These are phyloP conservation scores for Liriodendron chinense DNA, from an alignment of 164 flowering plant species.

Conservation along the genomic window DNA sequence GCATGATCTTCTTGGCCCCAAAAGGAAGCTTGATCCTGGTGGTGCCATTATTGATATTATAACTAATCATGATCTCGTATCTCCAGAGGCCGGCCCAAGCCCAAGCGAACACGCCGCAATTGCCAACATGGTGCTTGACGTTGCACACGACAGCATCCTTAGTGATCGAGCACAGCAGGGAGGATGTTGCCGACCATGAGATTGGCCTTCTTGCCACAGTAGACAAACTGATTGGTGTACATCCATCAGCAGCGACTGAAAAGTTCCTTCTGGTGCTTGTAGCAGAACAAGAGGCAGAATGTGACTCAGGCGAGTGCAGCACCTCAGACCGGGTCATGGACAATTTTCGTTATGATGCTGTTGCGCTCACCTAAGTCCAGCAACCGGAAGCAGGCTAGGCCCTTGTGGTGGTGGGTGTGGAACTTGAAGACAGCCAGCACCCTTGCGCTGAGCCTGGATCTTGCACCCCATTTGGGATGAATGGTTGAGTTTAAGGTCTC, in stretches of 20 bases:
- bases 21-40: too few relatives aligned
- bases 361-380: conserved; percentile 60
- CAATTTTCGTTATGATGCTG: conserved; percentile 42
- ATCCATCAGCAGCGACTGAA: conserved; percentile 60
- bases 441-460: conserved; percentile 15
- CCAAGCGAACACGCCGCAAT: conserved; percentile 50
- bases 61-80: conserved; percentile 45
- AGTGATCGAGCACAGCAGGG: conserved; percentile 48
- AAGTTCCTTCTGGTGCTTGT: conserved; percentile 59
- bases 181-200: conserved; percentile 51
- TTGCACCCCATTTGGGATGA: conserved; percentile 16
- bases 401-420: conserved; percentile 47
- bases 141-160: conserved; percentile 61
- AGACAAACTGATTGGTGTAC: conserved; percentile 52
- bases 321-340: conserved; percentile 59
- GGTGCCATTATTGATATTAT: conserved; percentile 52
- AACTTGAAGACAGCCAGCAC: conserved; percentile 15
- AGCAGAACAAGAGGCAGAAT: conserved; percentile 52
- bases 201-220: conserved; percentile 55
- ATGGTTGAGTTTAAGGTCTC: too few relatives aligned
- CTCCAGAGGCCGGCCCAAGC: conserved; percentile 46
- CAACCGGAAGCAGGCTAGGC: conserved; percentile 47
- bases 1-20: too few relatives aligned
- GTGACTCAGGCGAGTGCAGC: conserved; percentile 49
- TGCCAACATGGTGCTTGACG: conserved; percentile 63